Base-by-base conservation (phyloP, 345 rosid genomes). In the Citrus inodora region DNA sequence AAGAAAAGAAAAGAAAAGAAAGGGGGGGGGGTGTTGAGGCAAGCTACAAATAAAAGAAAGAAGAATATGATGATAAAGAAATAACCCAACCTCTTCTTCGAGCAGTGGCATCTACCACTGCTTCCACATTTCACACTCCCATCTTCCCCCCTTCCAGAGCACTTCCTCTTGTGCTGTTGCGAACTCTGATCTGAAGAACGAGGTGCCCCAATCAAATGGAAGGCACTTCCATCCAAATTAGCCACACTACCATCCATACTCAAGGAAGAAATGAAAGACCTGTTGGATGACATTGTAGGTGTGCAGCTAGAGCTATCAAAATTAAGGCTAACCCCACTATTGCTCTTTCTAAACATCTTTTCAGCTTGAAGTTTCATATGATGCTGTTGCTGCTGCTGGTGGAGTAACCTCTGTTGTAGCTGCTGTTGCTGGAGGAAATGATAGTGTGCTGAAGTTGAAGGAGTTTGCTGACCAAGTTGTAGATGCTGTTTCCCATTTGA, bases 261-360 rank as follows among this genome's bases (percentile, higher is more conserved):
- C 84, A 92, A 85, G 42, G 97, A 90, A 66, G 97, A 92, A 66
- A 88, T 85, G 84, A 92, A 92, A 58, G 97, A 92, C 78, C 94
- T 88, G 17, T 78, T 84, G 22, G 97, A 92, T 9, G 96, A 90
- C 92, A 88, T 82, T 22, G 92, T 90, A 19, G 92, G 96, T 3
- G 94, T 90, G 87, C 91, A 89, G 87, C 90, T 92, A 74, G 96
- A 89, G 83, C 88, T 85, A 84, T 92, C 94, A 74, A 92, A 92
- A 82, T 89, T 90, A 85, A 92, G 75, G 85, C 75, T 89, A n/a
- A 90, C 85, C 53, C 94, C 94, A 68, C 89, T 86, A 58, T 77
- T 90, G 79, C 85, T 89, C 77, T 86, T 92, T 73, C 89, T 82
- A 73, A 83, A 91, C 92, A 96, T 84, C 83, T 89, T 81, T 80